Evolutionary conservation across 192 early-diverging fungal species (phyloP), one percentile per base, ranked within the genome.

Genomic region (Coemansia sp.): DNA sequence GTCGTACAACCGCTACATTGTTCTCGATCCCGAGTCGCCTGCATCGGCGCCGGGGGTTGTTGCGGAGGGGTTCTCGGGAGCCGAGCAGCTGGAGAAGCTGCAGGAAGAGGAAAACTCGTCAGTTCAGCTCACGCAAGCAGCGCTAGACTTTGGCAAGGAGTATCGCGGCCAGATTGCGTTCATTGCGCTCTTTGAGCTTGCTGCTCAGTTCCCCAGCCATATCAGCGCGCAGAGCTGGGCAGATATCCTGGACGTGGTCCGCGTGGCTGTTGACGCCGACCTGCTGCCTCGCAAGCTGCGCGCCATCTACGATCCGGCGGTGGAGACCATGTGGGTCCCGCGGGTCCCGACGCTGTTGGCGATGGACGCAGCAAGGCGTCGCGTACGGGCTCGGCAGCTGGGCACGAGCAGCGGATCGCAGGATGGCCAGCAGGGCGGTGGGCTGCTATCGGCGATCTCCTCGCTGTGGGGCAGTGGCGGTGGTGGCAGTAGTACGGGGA

Each of bases 151-250:
- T 79, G 94, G 94, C 43, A 75, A 82, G 28, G 89, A 87, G 51
- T 89, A 88, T 51, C 83, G 85, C 32, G 87, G 85, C n/a, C 93
- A 97, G 68, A 71, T 94, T 38, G 91, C 90, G 5, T 78, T 89
- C 32, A 86, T 94, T 5, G 76, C 94, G n/a, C 75, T 91, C 47
- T 89, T 96, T 67, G 84, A 58, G 22, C 20, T 68, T 20, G 52
- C 35, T 0, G n/a, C 54, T 7, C 80, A 20, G 72, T 91, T 35
- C 76, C 78, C 32, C 65, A 57, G 29, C 74, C 90, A 62, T 74
- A 83, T 69, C 76, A 84, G 23, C 82, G 23, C 35, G 22, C 46
- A 48, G 17, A 78, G 51, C 36, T 99, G 59, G 78, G 69, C 11
- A 51, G 66, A 18, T 71, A 84, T 73, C 11, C 88, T 94, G 88